A percentile compares a stretch with the other conserved stretches of the same genome.
Evolutionary conservation across 257 asterid genomes (phyloP).

Genomic region (Ligustrum vulgare): DNA sequence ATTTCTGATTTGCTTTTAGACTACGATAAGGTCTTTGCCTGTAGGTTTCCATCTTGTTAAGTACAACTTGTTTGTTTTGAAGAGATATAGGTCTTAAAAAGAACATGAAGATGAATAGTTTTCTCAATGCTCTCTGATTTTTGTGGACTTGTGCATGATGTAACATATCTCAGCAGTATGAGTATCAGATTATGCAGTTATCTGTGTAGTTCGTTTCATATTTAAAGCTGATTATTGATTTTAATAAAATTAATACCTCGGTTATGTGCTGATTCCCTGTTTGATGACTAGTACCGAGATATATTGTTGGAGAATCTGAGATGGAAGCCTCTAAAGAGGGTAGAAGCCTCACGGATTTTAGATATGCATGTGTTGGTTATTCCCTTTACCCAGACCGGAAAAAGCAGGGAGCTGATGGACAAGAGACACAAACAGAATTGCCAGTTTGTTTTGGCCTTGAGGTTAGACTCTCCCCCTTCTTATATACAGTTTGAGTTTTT

Average conservation of each 20-base stretch:
- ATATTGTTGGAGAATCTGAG: conserved; percentile 68
- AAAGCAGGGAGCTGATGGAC: conserved; percentile 37
- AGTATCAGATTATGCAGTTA: background rate
- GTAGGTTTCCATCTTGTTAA: background rate
- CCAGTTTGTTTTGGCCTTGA: conserved; percentile 88
- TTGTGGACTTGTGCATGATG: conserved; percentile 17
- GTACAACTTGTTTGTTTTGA: background rate
- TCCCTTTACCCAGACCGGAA: conserved; percentile 66
- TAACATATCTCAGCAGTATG: background rate
- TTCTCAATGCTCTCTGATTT: background rate
- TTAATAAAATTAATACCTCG: background rate
- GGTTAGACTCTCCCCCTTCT: conserved; percentile 36
- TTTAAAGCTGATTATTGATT: conserved; percentile 1
- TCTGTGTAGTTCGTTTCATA: conserved; percentile 3
- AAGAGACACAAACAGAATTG: conserved; percentile 52
- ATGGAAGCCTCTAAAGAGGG: conserved; percentile 74
- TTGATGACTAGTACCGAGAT: conserved; percentile 63
- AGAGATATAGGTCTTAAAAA: background rate
- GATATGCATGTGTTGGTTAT: conserved; percentile 84
- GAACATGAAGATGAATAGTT: background rate
- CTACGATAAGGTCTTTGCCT: background rate
- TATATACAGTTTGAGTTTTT: conserved; percentile 14
- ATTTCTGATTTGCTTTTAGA: background rate
- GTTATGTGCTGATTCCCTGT: conserved; percentile 21
- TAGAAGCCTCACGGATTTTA: conserved; percentile 69